Evolutionary conservation across 2,329 filamentous ascomycete genomes (phyloP).

Genomic region (Xylaria sp.): DNA sequence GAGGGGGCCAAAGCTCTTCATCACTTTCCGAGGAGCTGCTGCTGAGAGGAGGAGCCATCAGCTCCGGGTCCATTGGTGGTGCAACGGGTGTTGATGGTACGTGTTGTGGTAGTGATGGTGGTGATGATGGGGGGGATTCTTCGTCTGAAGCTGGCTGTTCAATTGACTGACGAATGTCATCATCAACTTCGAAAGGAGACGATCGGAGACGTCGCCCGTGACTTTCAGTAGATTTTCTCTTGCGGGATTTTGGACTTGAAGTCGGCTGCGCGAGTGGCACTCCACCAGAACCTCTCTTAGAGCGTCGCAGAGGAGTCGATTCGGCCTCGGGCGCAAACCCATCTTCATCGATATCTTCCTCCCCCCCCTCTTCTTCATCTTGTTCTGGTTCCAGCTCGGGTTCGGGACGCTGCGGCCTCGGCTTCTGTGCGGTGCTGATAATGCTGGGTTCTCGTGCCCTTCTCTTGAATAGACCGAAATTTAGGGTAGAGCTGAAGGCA

Average conservation of each 20-base stretch:
- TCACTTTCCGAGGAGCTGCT: conserved; percentile 60
- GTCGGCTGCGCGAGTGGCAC: conserved; percentile 41
- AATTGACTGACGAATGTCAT: conserved; percentile 37
- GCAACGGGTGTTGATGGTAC: conserved; percentile 53
- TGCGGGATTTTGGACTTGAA: conserved; percentile 56
- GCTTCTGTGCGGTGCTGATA: conserved; percentile 62
- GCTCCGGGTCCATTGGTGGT: conserved; percentile 55
- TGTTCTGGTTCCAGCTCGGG: conserved; percentile 47
- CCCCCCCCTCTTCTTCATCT: conserved; percentile 57
- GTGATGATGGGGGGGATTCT: conserved; percentile 42
- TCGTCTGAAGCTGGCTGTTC: conserved; percentile 44
- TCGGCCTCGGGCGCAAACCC: conserved; percentile 72
- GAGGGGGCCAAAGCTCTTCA: conserved; percentile 61
- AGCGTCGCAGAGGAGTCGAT: conserved; percentile 70
- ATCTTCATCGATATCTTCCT: conserved; percentile 54
- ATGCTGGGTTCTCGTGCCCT: conserved; percentile 71
- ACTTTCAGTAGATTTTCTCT: conserved; percentile 65
- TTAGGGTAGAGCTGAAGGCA: conserved; percentile 54
- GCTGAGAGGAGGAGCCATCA: conserved; percentile 66
- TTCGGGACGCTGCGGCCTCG: conserved; percentile 46
- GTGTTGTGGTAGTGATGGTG: conserved; percentile 36
- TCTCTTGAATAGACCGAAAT: conserved; percentile 67
- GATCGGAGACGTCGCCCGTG: conserved; percentile 51
- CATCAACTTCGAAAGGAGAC: conserved; percentile 49
- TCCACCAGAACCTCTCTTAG: conserved; percentile 52